Evolutionary conservation across 148 eudicot species (phyloP).

Genomic region (Pouteria glomerata): DNA sequence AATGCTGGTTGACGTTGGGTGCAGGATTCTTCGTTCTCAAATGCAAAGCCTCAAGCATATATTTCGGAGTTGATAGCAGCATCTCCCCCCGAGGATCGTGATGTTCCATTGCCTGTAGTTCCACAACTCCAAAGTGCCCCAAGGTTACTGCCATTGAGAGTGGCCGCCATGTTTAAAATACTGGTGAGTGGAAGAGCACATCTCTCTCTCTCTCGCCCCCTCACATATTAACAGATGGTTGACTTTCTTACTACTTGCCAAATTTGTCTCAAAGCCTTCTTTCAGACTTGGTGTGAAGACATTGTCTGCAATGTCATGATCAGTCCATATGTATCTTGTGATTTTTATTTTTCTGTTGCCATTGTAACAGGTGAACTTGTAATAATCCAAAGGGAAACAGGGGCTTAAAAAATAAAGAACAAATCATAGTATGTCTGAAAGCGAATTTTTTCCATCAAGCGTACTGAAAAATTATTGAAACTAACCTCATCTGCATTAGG

Average conservation of each 20-base stretch:
- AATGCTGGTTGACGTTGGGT: constrained; percentile 4
- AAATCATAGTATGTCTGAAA: too few relatives aligned
- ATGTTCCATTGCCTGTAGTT: constrained; percentile 43
- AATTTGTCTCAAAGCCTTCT: not conserved
- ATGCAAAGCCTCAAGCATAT: constrained; percentile 63
- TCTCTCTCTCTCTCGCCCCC: not conserved
- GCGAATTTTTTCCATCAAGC: too few relatives aligned
- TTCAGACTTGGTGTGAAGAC: not conserved
- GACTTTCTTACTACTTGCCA: not conserved
- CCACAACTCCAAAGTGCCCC: constrained; percentile 73
- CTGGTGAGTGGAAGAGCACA: constrained; percentile 53
- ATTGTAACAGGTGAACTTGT: too few relatives aligned
- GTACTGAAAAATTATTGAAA: too few relatives aligned
- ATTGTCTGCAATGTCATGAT: too few relatives aligned
- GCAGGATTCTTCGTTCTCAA: constrained; percentile 60
- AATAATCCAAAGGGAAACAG: too few relatives aligned
- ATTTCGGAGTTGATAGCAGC: constrained; percentile 66
- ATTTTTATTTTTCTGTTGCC: too few relatives aligned
- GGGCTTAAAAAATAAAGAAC: too few relatives aligned
- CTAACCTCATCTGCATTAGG: too few relatives aligned
- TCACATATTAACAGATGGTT: not conserved
- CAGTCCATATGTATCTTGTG: too few relatives aligned
- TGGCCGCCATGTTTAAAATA: constrained; percentile 81
- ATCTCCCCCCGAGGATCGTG: constrained; percentile 40
- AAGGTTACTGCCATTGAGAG: constrained; percentile 65